Percentiles rank a stretch among this genome's conserved stretches.
Evolutionary conservation across 2,329 filamentous ascomycete genomes (phyloP).

Genomic region (Drechslerella coelobrocha): DNA sequence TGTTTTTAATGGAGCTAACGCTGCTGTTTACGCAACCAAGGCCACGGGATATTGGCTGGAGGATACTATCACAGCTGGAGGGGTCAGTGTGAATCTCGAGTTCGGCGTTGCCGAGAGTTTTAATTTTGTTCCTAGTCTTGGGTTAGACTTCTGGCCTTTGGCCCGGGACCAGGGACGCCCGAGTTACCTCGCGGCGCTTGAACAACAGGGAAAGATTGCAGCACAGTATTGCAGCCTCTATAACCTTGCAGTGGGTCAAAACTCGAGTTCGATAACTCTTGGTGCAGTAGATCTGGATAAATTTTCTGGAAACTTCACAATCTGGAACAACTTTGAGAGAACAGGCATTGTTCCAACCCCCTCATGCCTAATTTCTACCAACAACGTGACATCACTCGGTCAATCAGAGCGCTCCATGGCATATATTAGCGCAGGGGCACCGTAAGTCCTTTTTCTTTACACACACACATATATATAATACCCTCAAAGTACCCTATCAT

Average conservation of each 20-base stretch:
- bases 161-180: neutral
- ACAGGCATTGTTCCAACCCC: neutral
- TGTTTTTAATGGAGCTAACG: neutral
- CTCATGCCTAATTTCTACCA: neutral
- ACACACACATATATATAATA: neutral
- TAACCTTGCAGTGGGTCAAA: neutral
- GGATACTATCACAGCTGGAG: slow-evolving; percentile 7
- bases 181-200: slow-evolving; percentile 11
- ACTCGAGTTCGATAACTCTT: neutral
- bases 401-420: neutral
- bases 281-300: slow-evolving; percentile 20
- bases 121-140: slow-evolving; percentile 22
- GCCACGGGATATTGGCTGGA: slow-evolving; percentile 6
- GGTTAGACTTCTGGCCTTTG: slow-evolving; percentile 5
- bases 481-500: neutral
- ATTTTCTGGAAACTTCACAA: slow-evolving; percentile 13
- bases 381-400: neutral
- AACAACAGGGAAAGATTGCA: slow-evolving; percentile 15
- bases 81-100: slow-evolving; percentile 6
- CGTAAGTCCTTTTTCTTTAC: neutral
- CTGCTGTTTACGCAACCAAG: neutral
- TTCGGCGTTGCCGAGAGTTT: slow-evolving; percentile 13
- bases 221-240: slow-evolving; percentile 22
- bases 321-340: neutral
- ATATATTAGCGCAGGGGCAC: neutral